A percentile compares a stretch with the other conserved stretches of the same genome.
Evolutionary conservation across 2,329 filamentous ascomycete species (phyloP).

Genomic region (Sclerotinia sclerotiorum): DNA sequence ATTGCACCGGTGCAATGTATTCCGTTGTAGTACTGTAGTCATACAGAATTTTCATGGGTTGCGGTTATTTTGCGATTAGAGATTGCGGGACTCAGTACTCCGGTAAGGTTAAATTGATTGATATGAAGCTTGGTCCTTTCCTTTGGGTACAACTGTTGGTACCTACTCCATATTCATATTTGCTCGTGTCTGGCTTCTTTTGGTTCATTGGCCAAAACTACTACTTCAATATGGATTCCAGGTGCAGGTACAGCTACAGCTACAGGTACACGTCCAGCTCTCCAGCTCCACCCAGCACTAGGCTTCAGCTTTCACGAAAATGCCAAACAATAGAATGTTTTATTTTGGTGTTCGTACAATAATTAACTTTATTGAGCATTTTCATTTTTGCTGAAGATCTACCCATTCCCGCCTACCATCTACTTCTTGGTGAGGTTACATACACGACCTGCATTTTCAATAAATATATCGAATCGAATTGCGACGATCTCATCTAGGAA

Average conservation of each 20-base stretch:
- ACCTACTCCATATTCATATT: not conserved
- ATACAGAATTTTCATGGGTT: not conserved
- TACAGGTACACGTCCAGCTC: not conserved
- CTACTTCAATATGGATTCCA: not conserved
- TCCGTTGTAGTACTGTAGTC: not conserved
- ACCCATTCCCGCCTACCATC: too few species aligned
- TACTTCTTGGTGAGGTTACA: not conserved
- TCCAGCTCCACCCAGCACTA: not conserved
- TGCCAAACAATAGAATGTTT: not conserved
- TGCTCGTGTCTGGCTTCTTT: slow-evolving; percentile 2
- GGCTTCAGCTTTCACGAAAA: not conserved
- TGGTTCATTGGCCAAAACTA: slow-evolving; percentile 1
- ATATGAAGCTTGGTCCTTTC: slow-evolving; percentile 4
- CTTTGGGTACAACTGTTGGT: too few species aligned
- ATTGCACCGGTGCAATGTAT: not conserved
- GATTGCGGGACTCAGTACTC: not conserved
- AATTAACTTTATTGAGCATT: not conserved
- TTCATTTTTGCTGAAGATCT: not conserved
- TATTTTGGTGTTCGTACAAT: not conserved
- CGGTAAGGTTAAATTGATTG: not conserved
- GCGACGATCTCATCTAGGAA: too few species aligned
- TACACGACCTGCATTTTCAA: not conserved
- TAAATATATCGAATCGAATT: not conserved
- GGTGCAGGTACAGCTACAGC: too few species aligned
- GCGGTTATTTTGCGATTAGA: slow-evolving; percentile 5